A percentile compares a stretch with the other conserved stretches of the same genome.
Conservation (phyloP, 306 rosid genomes). For the Cyclanthera cordifolia region DNA sequence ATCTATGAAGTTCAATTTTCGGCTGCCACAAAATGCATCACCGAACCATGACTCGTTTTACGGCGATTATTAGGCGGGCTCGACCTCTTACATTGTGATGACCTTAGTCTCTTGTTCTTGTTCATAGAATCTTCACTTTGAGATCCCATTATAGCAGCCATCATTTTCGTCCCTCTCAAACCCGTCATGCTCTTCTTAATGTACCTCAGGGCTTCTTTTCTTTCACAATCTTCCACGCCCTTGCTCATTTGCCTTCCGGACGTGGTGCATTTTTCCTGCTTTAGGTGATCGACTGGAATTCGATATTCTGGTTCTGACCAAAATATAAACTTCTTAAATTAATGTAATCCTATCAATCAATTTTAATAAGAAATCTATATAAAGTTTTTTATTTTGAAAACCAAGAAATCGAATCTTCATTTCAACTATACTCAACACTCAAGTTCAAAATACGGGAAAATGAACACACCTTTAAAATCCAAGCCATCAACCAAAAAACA, state of each 20-base stretch:
- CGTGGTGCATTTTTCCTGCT: constrained; percentile 9
- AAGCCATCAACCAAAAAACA: too few species aligned
- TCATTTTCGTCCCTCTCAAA: constrained; percentile 27
- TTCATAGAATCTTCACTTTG: constrained; percentile 21
- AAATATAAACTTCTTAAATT: constrained; percentile 8
- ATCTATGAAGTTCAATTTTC: constrained; percentile 9
- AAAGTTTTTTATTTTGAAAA: too few species aligned
- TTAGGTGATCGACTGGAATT: constrained; percentile 32
- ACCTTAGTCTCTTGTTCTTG: constrained; percentile 40
- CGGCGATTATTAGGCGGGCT: constrained; percentile 21
- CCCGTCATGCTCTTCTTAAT: constrained; percentile 28
- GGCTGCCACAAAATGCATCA: constrained; percentile 29
- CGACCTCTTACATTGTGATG: constrained; percentile 30
- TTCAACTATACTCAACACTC: too few species aligned
- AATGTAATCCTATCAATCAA: background rate
- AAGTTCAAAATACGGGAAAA: too few species aligned
- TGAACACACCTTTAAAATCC: too few species aligned
- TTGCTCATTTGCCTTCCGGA: constrained; percentile 16
- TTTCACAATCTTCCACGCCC: constrained; percentile 18
- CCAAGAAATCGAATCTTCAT: too few species aligned
- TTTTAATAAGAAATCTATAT: background rate
- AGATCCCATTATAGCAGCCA: constrained; percentile 23
- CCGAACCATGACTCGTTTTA: constrained; percentile 36
- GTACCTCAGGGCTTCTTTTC: constrained; percentile 40
- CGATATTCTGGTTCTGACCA: constrained; percentile 23